Percentiles rank a stretch among this genome's conserved stretches.
These are phyloP conservation scores for Trichoderma asperellum DNA, from an alignment of 2,329 filamentous ascomycete species.

Conservation along the genomic window DNA sequence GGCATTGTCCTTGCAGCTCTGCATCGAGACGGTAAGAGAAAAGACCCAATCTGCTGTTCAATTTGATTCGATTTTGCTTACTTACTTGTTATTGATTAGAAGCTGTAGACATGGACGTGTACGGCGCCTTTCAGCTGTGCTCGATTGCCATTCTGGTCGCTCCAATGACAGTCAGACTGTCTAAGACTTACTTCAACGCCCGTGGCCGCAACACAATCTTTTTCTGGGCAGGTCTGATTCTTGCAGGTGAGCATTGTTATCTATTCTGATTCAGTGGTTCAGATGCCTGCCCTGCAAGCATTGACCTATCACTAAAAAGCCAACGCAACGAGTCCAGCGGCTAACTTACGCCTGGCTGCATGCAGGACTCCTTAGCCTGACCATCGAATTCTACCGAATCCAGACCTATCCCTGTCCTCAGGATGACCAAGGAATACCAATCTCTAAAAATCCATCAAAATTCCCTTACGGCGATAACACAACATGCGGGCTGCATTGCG, in stretches of 20 bases:
- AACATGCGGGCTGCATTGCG: slow-evolving; percentile 55
- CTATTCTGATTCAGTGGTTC: background rate
- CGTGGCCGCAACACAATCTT: slow-evolving; percentile 69
- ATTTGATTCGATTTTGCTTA: background rate
- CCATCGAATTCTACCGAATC: slow-evolving; percentile 66
- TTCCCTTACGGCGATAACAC: slow-evolving; percentile 51
- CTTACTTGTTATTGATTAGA: slow-evolving; percentile 42
- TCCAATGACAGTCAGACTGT: slow-evolving; percentile 64
- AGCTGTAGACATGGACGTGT: slow-evolving; percentile 70
- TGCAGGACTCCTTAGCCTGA: slow-evolving; percentile 61
- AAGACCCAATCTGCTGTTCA: background rate
- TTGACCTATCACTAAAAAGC: background rate
- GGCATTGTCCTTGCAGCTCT: slow-evolving; percentile 62
- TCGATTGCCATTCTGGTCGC: slow-evolving; percentile 67
- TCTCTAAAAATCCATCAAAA: slow-evolving; percentile 40
- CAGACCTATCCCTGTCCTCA: slow-evolving; percentile 48
- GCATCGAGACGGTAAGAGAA: slow-evolving; percentile 59
- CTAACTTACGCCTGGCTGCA: background rate
- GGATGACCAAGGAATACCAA: slow-evolving; percentile 44
- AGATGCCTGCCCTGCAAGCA: background rate
- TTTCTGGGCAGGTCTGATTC: slow-evolving; percentile 64
- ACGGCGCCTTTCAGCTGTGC: slow-evolving; percentile 69
- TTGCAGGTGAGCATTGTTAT: slow-evolving; percentile 53
- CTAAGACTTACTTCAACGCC: slow-evolving; percentile 65
- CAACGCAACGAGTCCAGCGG: background rate